phyloP scores from a whole-genome alignment of 1,284 basidiomycete genomes.

The Ceratobasidium sp. region DNA sequence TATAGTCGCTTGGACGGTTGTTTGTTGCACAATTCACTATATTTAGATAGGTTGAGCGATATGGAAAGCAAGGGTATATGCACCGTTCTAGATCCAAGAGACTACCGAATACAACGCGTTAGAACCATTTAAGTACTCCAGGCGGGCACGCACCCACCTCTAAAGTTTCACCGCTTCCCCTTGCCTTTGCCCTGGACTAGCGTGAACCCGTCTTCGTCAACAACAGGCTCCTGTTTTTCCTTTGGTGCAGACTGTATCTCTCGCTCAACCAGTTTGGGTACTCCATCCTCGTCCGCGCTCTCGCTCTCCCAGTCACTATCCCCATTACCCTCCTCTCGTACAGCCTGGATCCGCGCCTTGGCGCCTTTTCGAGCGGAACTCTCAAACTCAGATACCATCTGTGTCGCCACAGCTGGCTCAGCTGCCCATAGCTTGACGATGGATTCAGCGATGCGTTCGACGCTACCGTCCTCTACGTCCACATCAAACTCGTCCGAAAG shows the following conservation, averaged over 20 bases:
- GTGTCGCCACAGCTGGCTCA: constrained; percentile 60
- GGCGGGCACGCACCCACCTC: background rate
- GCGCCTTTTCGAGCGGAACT: constrained; percentile 70
- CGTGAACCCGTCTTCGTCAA: constrained; percentile 91
- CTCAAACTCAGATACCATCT: constrained; percentile 69
- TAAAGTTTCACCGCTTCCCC: constrained; percentile 50
- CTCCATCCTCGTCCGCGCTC: constrained; percentile 63
- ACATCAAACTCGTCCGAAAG: constrained; percentile 89
- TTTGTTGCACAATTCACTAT: constrained; percentile 43
- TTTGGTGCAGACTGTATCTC: constrained; percentile 52
- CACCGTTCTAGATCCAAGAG: background rate
- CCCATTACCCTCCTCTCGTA: constrained; percentile 60
- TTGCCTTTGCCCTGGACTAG: constrained; percentile 77
- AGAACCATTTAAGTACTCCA: background rate
- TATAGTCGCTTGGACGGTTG: constrained; percentile 37
- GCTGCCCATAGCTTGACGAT: constrained; percentile 77
- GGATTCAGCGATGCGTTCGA: constrained; percentile 76
- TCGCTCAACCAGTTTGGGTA: constrained; percentile 67
- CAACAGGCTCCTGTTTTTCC: constrained; percentile 68
- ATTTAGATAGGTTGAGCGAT: constrained; percentile 10
- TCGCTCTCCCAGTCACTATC: constrained; percentile 62
- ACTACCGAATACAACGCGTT: background rate
- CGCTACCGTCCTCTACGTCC: constrained; percentile 83
- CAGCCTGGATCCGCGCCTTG: constrained; percentile 68
- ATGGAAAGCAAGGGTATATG: constrained; percentile 34